Percentiles rank a stretch among this genome's conserved stretches.
Conservation (phyloP, 106 monocot species). For the Iris macrosiphon region DNA sequence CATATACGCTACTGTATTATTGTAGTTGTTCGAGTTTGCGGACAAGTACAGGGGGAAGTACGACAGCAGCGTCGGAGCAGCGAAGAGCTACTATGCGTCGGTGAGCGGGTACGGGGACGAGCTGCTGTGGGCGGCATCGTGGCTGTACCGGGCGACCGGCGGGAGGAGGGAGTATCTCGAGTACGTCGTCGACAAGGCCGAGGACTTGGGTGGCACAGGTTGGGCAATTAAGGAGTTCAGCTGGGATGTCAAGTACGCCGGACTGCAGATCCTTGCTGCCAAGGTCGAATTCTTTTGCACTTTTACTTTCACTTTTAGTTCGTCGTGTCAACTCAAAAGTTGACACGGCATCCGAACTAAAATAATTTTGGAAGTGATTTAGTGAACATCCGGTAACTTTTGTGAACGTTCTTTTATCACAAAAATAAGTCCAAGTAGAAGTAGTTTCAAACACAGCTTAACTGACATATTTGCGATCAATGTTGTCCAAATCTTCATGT, state of each 20-base stretch:
- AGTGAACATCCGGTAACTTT: too few relatives aligned
- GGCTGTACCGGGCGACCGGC: constrained; percentile 56
- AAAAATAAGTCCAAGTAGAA: too few relatives aligned
- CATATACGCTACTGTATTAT: not conserved
- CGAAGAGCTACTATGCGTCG: constrained; percentile 65
- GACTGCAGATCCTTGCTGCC: constrained; percentile 49
- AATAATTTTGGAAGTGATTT: too few relatives aligned
- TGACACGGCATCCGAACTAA: too few relatives aligned
- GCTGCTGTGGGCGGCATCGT: constrained; percentile 84
- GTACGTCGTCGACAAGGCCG: constrained; percentile 37
- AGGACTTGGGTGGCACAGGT: constrained; percentile 38
- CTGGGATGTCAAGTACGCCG: constrained; percentile 79
- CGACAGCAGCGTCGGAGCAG: constrained; percentile 46
- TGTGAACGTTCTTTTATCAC: too few relatives aligned
- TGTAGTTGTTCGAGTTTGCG: constrained; percentile 66
- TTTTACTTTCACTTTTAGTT: too few relatives aligned
- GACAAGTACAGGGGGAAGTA: constrained; percentile 67
- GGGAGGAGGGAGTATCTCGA: constrained; percentile 22
- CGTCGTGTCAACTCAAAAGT: too few relatives aligned
- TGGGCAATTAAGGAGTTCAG: constrained; percentile 70
- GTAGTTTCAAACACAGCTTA: too few relatives aligned
- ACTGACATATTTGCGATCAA: too few relatives aligned
- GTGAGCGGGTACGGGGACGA: constrained; percentile 79
- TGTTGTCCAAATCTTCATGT: too few relatives aligned
- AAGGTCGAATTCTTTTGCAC: too few relatives aligned